Evolutionary conservation across 2,329 filamentous ascomycete species (phyloP).

Genomic region (Cytospora paraplurivora): DNA sequence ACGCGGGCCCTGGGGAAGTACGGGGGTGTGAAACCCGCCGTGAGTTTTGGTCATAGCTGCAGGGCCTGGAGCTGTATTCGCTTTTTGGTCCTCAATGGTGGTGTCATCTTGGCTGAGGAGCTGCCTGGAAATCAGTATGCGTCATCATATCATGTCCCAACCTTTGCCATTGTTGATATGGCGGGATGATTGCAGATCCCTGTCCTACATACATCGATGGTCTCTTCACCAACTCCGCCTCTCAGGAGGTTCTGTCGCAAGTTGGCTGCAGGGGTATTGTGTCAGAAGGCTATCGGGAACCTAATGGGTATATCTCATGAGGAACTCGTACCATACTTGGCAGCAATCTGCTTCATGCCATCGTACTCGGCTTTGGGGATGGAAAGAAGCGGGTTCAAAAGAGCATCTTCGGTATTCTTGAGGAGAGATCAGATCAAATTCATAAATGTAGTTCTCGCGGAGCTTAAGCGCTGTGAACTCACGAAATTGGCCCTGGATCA

Average conservation of each 20-base stretch:
- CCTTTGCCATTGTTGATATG: not conserved
- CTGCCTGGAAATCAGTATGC: conserved; percentile 21
- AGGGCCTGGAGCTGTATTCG: not conserved
- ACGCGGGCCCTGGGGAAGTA: not conserved
- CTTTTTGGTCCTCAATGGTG: conserved; percentile 30
- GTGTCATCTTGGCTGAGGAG: conserved; percentile 37
- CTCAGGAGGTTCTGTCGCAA: conserved; percentile 51
- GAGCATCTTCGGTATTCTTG: conserved; percentile 35
- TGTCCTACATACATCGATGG: conserved; percentile 46
- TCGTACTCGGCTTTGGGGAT: conserved; percentile 65
- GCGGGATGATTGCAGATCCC: not conserved
- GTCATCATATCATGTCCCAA: not conserved
- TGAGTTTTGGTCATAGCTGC: conserved; percentile 10
- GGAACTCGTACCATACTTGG: conserved; percentile 56
- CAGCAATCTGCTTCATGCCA: conserved; percentile 52
- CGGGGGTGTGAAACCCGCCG: not conserved
- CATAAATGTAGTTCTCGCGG: conserved; percentile 17
- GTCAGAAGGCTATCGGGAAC: conserved; percentile 27
- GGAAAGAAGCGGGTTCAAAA: conserved; percentile 47
- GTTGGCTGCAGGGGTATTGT: conserved; percentile 39
- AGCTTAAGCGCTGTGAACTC: conserved; percentile 35
- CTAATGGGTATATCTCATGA: conserved; percentile 11
- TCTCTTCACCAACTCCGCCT: conserved; percentile 51
- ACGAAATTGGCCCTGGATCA: conserved; percentile 50
- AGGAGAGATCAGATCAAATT: conserved; percentile 19